Evolutionary conservation across 345 rosid species (phyloP).

Genomic region (Lumnitzera racemosa): DNA sequence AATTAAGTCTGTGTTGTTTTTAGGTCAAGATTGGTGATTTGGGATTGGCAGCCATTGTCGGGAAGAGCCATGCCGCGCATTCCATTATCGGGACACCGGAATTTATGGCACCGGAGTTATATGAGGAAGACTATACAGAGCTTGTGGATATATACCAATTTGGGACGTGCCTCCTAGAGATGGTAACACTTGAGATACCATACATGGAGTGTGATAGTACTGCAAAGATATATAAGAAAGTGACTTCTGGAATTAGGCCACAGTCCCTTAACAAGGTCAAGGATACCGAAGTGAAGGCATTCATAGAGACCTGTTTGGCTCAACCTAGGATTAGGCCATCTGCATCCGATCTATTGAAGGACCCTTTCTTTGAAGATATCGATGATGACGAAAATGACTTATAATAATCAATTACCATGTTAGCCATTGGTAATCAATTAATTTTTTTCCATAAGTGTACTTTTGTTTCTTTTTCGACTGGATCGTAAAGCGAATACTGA

Average conservation of each 20-base stretch:
- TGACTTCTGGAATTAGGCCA: conserved; percentile 61
- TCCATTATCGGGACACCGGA: conserved; percentile 87
- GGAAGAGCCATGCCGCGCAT: conserved; percentile 65
- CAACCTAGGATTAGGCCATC: conserved; percentile 61
- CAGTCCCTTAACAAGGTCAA: conserved; percentile 48
- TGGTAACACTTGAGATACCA: conserved; percentile 70
- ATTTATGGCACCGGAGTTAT: conserved; percentile 91
- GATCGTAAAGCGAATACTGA: no score
- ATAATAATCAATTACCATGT: not conserved
- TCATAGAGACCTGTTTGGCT: conserved; percentile 73
- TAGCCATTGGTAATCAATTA: not conserved
- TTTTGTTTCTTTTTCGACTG: no score
- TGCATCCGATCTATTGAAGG: conserved; percentile 55
- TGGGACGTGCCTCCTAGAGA: conserved; percentile 84
- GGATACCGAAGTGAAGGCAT: conserved; percentile 52
- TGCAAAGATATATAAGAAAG: conserved; percentile 73
- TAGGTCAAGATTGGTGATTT: conserved; percentile 91
- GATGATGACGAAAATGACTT: conserved; percentile 44
- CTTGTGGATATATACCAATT: conserved; percentile 74
- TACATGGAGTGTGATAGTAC: conserved; percentile 72
- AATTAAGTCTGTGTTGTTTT: not conserved
- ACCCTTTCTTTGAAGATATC: conserved; percentile 59
- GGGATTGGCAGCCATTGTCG: conserved; percentile 73
- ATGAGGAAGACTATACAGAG: conserved; percentile 79
- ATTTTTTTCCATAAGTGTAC: no score